phyloP scores from a whole-genome alignment of 371 early-diverging fungal genomes.

The Mucor circinelloides region DNA sequence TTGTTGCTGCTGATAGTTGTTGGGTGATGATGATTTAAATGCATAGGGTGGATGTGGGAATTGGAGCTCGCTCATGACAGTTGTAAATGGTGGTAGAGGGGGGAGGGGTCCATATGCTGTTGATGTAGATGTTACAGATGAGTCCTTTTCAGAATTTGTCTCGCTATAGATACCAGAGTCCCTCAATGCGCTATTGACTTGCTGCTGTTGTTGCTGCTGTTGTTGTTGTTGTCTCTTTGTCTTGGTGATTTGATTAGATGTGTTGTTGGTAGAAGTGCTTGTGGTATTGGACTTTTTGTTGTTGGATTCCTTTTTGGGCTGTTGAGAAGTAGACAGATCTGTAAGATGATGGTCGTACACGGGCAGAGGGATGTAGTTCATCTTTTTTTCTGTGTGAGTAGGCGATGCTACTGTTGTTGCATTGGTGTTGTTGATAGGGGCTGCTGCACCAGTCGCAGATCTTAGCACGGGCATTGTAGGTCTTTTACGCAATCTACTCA shows the following conservation, averaged over 20 bases:
- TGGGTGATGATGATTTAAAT: conserved; percentile 8
- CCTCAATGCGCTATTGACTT: conserved; percentile 4
- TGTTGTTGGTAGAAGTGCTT: background rate
- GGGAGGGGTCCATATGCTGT: background rate
- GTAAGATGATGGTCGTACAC: background rate
- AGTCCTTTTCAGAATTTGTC: conserved; percentile 31
- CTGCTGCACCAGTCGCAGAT: background rate
- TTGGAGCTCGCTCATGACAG: conserved; percentile 18
- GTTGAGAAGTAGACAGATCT: background rate
- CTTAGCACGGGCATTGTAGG: conserved; percentile 11
- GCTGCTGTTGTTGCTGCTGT: background rate
- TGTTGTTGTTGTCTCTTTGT: background rate
- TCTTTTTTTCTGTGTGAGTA: background rate
- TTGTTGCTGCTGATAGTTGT: conserved; percentile 2
- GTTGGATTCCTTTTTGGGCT: too few relatives aligned
- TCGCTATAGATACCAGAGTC: conserved; percentile 50
- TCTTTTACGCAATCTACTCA: conserved; percentile 34
- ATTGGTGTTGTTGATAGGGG: background rate
- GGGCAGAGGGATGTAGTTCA: conserved; percentile 17
- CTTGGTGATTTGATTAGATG: background rate
- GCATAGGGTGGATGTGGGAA: conserved; percentile 37
- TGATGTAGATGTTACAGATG: conserved; percentile 6
- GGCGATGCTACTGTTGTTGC: background rate
- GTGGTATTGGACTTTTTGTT: too few relatives aligned
- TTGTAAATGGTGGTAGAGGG: conserved; percentile 10